Evolutionary conservation across 2,329 filamentous ascomycete genomes (phyloP).

Genomic region (Penicillium glabrum): DNA sequence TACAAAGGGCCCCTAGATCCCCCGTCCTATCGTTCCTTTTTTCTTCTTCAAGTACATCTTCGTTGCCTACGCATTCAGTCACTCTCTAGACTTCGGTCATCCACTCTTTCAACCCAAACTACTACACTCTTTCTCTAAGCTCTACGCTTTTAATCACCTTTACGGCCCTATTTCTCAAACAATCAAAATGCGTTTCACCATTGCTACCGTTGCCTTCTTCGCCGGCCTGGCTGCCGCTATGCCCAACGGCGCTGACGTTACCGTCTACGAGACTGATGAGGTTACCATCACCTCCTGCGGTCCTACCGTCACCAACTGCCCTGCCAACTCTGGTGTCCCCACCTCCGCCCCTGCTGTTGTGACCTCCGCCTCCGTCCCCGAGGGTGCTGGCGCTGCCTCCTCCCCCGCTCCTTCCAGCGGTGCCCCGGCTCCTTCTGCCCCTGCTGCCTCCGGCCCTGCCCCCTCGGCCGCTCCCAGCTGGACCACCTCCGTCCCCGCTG

Average conservation of each 20-base stretch:
- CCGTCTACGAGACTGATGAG: constrained; percentile 60
- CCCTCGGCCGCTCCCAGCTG: constrained; percentile 5
- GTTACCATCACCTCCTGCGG: constrained; percentile 64
- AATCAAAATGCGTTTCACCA: constrained; percentile 47
- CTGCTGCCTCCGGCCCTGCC: neutral
- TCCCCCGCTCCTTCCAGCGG: constrained; percentile 4
- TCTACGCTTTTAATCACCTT: constrained; percentile 33
- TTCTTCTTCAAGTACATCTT: constrained; percentile 33
- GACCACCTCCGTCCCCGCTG: constrained; percentile 11
- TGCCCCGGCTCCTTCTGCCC: constrained; percentile 1
- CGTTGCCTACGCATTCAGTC: constrained; percentile 33
- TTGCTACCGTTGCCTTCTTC: constrained; percentile 42
- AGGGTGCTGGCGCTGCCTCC: constrained; percentile 13
- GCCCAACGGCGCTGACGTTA: constrained; percentile 36
- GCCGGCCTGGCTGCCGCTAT: constrained; percentile 41
- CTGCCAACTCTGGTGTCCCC: constrained; percentile 24
- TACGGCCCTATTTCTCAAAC: constrained; percentile 26
- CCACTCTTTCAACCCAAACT: constrained; percentile 18
- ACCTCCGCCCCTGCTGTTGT: constrained; percentile 16
- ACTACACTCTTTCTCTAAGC: constrained; percentile 9
- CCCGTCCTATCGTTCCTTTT: constrained; percentile 21
- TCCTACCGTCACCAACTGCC: constrained; percentile 62
- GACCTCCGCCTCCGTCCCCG: constrained; percentile 17
- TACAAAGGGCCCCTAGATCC: constrained; percentile 36
- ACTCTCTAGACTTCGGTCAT: constrained; percentile 45